These are phyloP conservation scores for Hypomontagnella submonticulosa DNA, from an alignment of 495 filamentous ascomycete genomes.

Conservation along the genomic window DNA sequence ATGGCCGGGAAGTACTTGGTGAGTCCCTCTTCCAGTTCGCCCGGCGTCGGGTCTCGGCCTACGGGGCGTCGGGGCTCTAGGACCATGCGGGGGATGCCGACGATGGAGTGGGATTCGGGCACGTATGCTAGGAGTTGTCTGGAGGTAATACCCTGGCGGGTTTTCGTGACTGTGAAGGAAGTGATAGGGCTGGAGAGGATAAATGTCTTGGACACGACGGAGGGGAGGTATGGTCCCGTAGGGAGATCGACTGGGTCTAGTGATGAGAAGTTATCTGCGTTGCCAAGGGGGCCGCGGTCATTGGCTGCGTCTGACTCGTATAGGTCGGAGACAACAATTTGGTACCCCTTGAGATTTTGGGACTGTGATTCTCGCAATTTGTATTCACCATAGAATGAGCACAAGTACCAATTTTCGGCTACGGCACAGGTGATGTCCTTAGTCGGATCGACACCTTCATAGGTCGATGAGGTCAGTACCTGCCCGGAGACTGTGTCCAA, in stretches of 20 bases:
- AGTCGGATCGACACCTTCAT: constrained; percentile 77
- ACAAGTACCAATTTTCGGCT: constrained; percentile 95
- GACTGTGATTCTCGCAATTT: constrained; percentile 57
- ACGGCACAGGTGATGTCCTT: constrained; percentile 80
- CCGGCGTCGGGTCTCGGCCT: constrained; percentile 80
- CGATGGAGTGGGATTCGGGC: constrained; percentile 73
- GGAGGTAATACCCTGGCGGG: constrained; percentile 90
- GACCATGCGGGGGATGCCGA: constrained; percentile 79
- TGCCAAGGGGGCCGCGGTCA: constrained; percentile 82
- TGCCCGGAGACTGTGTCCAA: constrained; percentile 88
- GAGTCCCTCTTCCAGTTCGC: constrained; percentile 86
- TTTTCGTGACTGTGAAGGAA: constrained; percentile 84
- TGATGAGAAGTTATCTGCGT: constrained; percentile 76
- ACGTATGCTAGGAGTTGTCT: constrained; percentile 83
- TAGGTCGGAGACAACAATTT: constrained; percentile 86
- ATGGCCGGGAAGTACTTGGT: constrained; percentile 77
- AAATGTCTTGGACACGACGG: constrained; percentile 81
- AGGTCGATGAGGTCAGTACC: constrained; percentile 74
- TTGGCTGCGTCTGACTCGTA: constrained; percentile 87
- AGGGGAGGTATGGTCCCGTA: constrained; percentile 63
- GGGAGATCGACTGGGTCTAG: constrained; percentile 64
- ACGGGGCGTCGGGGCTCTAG: constrained; percentile 91
- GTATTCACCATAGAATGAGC: constrained; percentile 81
- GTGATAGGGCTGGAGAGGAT: constrained; percentile 80
- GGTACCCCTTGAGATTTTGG: constrained; percentile 80